Evolutionary conservation across 805 yeast genomes (phyloP).

Genomic region (Wickerhamiella nectarea): DNA sequence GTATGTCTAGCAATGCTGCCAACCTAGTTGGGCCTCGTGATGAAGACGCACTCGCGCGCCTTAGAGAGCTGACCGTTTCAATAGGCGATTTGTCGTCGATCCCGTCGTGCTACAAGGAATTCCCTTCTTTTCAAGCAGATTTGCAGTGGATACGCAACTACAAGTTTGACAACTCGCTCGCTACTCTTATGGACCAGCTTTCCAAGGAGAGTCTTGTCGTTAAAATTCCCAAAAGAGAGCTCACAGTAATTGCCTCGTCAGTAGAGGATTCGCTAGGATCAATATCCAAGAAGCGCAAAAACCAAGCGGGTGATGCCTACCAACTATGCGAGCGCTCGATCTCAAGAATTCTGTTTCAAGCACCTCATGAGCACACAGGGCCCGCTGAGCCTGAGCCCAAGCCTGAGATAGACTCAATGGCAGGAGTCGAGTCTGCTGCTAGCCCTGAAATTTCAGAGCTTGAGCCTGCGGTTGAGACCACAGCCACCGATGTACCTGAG

Average conservation of each 20-base stretch:
- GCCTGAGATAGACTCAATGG: background rate
- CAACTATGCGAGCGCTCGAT: conserved; percentile 1
- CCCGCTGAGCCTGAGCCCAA: background rate
- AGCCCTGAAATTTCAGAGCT: too few relatives aligned
- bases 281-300: background rate
- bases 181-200: background rate
- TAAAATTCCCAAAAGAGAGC: conserved; percentile 5
- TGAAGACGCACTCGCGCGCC: conserved; percentile 9
- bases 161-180: background rate
- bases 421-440: too few relatives aligned
- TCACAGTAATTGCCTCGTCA: conserved; percentile 4
- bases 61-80: conserved; percentile 9
- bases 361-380: conserved; percentile 9
- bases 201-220: background rate
- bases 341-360: conserved; percentile 6
- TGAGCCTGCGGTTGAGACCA: background rate
- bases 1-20: background rate
- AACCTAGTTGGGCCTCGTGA: conserved; percentile 15
- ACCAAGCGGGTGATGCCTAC: conserved; percentile 3
- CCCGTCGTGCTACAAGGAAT: background rate
- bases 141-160: conserved; percentile 2
- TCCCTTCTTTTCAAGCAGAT: background rate
- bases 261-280: conserved; percentile 5
- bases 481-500: background rate
- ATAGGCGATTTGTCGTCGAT: conserved; percentile 10